Evolutionary conservation across 352 stramenopile species (phyloP).

Genomic region (Pythium coloratum): DNA sequence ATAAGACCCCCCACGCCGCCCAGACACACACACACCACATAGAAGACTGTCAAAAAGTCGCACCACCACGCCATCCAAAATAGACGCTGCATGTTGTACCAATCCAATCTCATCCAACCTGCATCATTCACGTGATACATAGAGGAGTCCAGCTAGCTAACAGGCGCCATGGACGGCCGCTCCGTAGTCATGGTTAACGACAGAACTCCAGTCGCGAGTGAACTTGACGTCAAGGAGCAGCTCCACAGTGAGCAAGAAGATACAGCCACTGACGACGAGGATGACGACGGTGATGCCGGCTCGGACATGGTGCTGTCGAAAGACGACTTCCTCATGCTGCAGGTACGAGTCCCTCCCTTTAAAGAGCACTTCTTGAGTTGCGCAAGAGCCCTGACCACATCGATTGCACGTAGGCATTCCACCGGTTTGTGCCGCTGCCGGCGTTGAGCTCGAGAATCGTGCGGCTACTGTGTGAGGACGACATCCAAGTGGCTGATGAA

Average conservation of each 20-base stretch:
- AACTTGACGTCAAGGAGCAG: conserved; percentile 6
- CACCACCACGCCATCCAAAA: not conserved
- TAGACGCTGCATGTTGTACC: not conserved
- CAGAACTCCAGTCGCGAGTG: not conserved
- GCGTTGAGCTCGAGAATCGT: conserved; percentile 53
- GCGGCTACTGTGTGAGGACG: conserved; percentile 52
- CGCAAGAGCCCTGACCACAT: not conserved
- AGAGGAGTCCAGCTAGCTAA: not conserved
- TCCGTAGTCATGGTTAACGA: not conserved
- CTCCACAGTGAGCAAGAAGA: not conserved
- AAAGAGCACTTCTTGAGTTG: not conserved
- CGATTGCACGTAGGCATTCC: conserved; percentile 31
- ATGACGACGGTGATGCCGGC: conserved; percentile 13
- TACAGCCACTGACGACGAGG: not conserved
- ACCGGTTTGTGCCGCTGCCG: conserved; percentile 53
- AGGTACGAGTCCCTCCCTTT: conserved; percentile 14
- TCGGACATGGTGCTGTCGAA: conserved; percentile 48
- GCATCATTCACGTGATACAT: not conserved
- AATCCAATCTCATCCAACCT: not conserved
- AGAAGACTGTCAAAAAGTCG: not conserved
- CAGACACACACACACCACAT: conserved; percentile 5
- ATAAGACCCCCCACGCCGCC: not conserved
- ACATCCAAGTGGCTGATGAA: conserved; percentile 46
- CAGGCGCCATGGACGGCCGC: conserved; percentile 12
- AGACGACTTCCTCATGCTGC: conserved; percentile 57